Conservation (phyloP, 257 asterid species). For the Penstemon davidsonii region DNA sequence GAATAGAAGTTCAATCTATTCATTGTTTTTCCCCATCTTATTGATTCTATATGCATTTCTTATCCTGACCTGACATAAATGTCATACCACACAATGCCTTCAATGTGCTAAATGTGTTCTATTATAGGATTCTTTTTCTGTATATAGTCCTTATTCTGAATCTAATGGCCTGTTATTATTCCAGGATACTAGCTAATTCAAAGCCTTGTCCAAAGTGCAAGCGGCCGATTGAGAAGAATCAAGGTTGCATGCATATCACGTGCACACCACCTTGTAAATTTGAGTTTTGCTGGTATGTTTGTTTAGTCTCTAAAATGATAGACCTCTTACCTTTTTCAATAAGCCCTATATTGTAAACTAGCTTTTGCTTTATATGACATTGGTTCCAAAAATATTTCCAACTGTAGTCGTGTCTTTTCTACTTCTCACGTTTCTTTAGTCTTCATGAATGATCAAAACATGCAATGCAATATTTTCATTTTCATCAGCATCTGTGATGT, state of each 20-base stretch:
- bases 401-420: conserved; percentile 1
- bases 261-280: conserved; percentile 90
- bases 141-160: conserved; percentile 22
- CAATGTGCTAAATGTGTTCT: too few relatives aligned
- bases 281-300: conserved; percentile 86
- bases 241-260: conserved; percentile 96
- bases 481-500: conserved; percentile 19
- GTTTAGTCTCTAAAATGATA: not conserved
- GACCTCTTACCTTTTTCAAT: conserved; percentile 4
- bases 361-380: conserved; percentile 16
- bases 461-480: not conserved
- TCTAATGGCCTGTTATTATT: conserved; percentile 28
- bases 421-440: conserved; percentile 8
- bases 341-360: not conserved
- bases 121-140: not conserved
- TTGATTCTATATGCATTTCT: too few relatives aligned
- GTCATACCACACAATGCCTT: too few relatives aligned
- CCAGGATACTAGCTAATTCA: conserved; percentile 93
- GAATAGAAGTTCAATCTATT: too few relatives aligned
- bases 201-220: conserved; percentile 99
- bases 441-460: conserved; percentile 3
- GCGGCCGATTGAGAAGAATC: conserved; percentile 95
- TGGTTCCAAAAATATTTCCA: not conserved
- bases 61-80: too few relatives aligned
- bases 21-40: too few relatives aligned